phyloP scores from a whole-genome alignment of 2,329 filamentous ascomycete species.

The Intubia oerlemansii region DNA sequence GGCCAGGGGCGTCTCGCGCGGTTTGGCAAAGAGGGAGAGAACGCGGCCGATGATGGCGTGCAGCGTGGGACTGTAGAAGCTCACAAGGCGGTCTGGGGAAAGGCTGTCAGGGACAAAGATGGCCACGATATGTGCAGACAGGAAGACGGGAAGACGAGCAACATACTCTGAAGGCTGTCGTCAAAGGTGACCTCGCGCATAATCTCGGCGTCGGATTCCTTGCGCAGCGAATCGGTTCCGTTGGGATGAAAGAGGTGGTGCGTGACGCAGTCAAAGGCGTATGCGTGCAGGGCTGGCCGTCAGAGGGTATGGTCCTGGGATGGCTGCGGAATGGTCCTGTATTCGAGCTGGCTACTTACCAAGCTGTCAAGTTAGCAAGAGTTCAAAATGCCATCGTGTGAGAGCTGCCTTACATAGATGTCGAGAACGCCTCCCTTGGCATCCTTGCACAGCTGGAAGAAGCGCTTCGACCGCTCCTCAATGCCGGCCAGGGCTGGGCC shows the following conservation, averaged over 20 bases:
- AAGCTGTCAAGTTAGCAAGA: slow-evolving; percentile 1
- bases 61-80: slow-evolving; percentile 32
- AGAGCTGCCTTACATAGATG: slow-evolving; percentile 29
- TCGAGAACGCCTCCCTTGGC: slow-evolving; percentile 27
- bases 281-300: slow-evolving; percentile 32
- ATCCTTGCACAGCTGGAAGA: slow-evolving; percentile 28
- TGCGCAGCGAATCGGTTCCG: slow-evolving; percentile 36
- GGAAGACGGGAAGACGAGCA: not conserved
- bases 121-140: not conserved
- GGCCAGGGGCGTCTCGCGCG: slow-evolving; percentile 34
- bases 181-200: slow-evolving; percentile 50
- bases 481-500: slow-evolving; percentile 33
- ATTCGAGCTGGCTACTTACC: too few relatives aligned
- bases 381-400: too few relatives aligned
- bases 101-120: too few relatives aligned
- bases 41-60: slow-evolving; percentile 24
- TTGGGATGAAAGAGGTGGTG: slow-evolving; percentile 49
- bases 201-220: slow-evolving; percentile 34
- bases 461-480: slow-evolving; percentile 29
- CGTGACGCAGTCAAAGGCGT: slow-evolving; percentile 47
- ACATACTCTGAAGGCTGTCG: slow-evolving; percentile 42
- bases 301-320: not conserved
- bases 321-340: too few relatives aligned
- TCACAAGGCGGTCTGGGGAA: slow-evolving; percentile 35
- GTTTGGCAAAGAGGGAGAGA: slow-evolving; percentile 25